These are phyloP conservation scores for Pythium pyrilobum DNA, from an alignment of 352 stramenopile genomes.

Conservation along the genomic window DNA sequence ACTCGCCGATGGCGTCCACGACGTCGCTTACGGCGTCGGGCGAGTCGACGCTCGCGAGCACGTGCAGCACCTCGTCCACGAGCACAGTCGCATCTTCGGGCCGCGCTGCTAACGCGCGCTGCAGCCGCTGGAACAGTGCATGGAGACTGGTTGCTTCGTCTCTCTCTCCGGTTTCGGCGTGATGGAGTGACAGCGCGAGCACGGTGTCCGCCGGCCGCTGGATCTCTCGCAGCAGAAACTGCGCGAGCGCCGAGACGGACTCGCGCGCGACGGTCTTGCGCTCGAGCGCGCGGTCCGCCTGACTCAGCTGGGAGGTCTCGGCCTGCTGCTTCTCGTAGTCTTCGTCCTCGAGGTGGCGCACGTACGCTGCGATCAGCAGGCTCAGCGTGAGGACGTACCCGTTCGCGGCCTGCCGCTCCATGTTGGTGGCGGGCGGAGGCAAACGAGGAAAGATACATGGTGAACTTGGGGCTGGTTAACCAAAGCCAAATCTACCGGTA, in stretches of 20 bases:
- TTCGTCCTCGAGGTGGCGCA: slow-evolving; percentile 21
- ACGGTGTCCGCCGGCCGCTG: slow-evolving; percentile 29
- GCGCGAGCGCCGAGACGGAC: slow-evolving; percentile 41
- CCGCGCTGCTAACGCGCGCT: slow-evolving; percentile 26
- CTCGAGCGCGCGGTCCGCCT: slow-evolving; percentile 1
- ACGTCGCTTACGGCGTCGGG: slow-evolving; percentile 59
- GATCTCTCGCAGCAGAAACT: slow-evolving; percentile 53
- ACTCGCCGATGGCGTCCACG: slow-evolving; percentile 62
- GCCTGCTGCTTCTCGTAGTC: slow-evolving; percentile 12
- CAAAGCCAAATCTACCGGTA: slow-evolving; percentile 2
- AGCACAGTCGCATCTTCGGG: slow-evolving; percentile 37
- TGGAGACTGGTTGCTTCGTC: slow-evolving; percentile 24
- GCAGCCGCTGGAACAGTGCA: slow-evolving; percentile 42
- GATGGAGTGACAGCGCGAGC: no score
- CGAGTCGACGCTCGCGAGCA: slow-evolving; percentile 51
- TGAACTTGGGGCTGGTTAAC: no score
- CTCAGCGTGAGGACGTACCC: slow-evolving; percentile 21
- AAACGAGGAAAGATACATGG: neutral
- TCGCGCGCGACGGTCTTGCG: slow-evolving; percentile 18
- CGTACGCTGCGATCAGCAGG: slow-evolving; percentile 22
- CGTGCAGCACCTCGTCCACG: slow-evolving; percentile 37
- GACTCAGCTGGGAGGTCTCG: slow-evolving; percentile 14
- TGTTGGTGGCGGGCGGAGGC: neutral
- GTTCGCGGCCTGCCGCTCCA: slow-evolving; percentile 8
- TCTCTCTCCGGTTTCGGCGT: neutral